phyloP scores from a whole-genome alignment of 2,329 filamentous ascomycete species.

The Fusarium pseudograminearum region DNA sequence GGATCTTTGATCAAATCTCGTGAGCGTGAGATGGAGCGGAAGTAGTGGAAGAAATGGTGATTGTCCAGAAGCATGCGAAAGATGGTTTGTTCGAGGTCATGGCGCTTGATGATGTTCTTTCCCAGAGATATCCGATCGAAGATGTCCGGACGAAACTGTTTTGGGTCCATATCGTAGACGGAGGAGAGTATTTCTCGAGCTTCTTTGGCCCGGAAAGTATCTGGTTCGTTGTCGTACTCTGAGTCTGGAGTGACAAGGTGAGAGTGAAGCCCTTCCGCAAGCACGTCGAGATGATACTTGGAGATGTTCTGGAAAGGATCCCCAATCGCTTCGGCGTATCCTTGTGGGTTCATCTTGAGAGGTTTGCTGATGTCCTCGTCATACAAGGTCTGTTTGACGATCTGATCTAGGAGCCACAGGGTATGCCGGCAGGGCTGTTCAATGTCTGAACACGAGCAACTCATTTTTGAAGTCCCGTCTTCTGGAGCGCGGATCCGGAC shows the following conservation, averaged over 20 bases:
- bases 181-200: constrained; percentile 65
- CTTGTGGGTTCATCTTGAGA: constrained; percentile 58
- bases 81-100: constrained; percentile 64
- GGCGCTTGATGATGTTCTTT: constrained; percentile 55
- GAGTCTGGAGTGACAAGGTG: constrained; percentile 54
- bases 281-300: constrained; percentile 63
- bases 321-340: constrained; percentile 60
- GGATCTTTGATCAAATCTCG: constrained; percentile 59
- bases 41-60: constrained; percentile 66
- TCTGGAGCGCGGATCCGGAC: constrained; percentile 61
- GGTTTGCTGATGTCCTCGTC: constrained; percentile 53
- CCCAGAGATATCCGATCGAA: constrained; percentile 51
- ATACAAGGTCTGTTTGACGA: constrained; percentile 62
- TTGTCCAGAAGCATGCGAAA: constrained; percentile 67
- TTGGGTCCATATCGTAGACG: constrained; percentile 54
- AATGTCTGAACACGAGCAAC: constrained; percentile 60
- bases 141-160: constrained; percentile 62
- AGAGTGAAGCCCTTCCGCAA: constrained; percentile 66
- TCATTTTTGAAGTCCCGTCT: constrained; percentile 56
- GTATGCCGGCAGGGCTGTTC: constrained; percentile 62
- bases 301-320: constrained; percentile 63
- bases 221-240: constrained; percentile 48
- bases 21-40: constrained; percentile 60
- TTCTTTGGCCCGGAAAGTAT: constrained; percentile 59
- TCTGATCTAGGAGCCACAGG: constrained; percentile 67